Evolutionary conservation across 805 yeast genomes (phyloP).

Genomic region (Lipomyces sp.): DNA sequence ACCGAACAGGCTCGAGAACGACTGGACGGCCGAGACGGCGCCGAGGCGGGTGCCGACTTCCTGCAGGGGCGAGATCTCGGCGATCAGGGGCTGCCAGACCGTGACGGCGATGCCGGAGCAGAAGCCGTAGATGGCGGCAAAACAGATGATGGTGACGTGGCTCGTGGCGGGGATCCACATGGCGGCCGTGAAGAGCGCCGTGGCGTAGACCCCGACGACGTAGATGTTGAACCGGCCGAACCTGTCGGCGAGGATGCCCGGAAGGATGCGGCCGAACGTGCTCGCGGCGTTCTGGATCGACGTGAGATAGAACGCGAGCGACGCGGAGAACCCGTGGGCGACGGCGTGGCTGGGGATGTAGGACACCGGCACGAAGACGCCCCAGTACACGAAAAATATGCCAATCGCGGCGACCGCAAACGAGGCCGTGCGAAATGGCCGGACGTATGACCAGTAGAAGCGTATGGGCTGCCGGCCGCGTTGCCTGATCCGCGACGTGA

Average conservation of each 20-base stretch:
- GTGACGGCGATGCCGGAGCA: constrained; percentile 38
- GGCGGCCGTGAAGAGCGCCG: constrained; percentile 36
- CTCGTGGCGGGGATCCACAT: constrained; percentile 39
- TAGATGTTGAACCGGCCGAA: constrained; percentile 47
- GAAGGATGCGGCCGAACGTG: constrained; percentile 48
- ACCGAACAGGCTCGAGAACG: constrained; percentile 45
- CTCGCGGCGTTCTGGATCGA: constrained; percentile 40
- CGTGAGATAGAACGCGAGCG: constrained; percentile 33
- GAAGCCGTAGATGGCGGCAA: constrained; percentile 36
- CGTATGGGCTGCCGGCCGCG: constrained; percentile 13
- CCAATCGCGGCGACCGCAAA: constrained; percentile 31
- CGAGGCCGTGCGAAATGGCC: constrained; percentile 32
- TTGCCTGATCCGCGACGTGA: constrained; percentile 32
- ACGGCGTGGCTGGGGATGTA: constrained; percentile 36
- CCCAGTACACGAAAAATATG: constrained; percentile 34
- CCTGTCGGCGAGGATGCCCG: constrained; percentile 49
- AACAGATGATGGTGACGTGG: constrained; percentile 33
- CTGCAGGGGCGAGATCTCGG: constrained; percentile 33
- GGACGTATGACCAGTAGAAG: constrained; percentile 10
- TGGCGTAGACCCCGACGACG: constrained; percentile 33
- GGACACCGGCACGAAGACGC: constrained; percentile 35
- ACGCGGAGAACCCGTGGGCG: constrained; percentile 24
- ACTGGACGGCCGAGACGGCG: constrained; percentile 52
- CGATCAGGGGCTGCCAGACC: constrained; percentile 36
- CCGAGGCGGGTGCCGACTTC: constrained; percentile 51